Conservation (phyloP, 2,329 filamentous ascomycete species). For the Grosmannia penicillata region DNA sequence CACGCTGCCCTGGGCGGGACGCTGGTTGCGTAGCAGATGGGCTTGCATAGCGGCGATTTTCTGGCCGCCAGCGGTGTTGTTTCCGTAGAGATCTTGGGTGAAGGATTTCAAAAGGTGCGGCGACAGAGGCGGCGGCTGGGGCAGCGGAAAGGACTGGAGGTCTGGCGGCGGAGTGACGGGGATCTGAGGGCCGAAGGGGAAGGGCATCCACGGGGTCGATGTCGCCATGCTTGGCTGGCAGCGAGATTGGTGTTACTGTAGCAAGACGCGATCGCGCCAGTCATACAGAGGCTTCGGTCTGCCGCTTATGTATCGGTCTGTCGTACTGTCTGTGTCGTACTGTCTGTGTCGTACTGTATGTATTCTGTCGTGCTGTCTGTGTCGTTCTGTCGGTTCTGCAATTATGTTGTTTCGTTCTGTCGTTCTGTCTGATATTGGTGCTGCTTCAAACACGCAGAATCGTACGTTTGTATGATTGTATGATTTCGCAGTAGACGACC, state of each 20-base stretch:
- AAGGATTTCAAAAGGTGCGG: constrained; percentile 11
- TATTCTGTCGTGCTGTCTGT: too few relatives aligned
- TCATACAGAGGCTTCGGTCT: too few relatives aligned
- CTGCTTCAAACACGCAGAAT: too few relatives aligned
- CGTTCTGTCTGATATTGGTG: too few relatives aligned
- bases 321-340: too few relatives aligned
- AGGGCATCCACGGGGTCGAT: constrained; percentile 14
- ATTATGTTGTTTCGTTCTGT: too few relatives aligned
- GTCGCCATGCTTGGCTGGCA: constrained; percentile 11
- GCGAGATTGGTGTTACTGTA: neutral
- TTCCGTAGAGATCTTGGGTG: constrained; percentile 11
- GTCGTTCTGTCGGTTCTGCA: too few relatives aligned
- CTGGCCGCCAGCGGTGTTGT: neutral
- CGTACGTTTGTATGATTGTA: too few relatives aligned
- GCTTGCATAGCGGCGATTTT: constrained; percentile 5
- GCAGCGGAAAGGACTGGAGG: constrained; percentile 17
- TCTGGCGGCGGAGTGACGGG: constrained; percentile 26
- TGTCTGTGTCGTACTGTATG: too few relatives aligned
- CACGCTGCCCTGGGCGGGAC: neutral
- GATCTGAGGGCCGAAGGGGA: constrained; percentile 17
- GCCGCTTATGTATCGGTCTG: too few relatives aligned
- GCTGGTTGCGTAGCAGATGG: constrained; percentile 6
- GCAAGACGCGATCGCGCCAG: too few relatives aligned
- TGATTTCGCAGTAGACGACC: too few relatives aligned
- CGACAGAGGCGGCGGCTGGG: constrained; percentile 8